Evolutionary conservation across 305 asterid species (phyloP), one percentile per base, ranked within the genome.

Genomic region (Fraxinus platypoda): DNA sequence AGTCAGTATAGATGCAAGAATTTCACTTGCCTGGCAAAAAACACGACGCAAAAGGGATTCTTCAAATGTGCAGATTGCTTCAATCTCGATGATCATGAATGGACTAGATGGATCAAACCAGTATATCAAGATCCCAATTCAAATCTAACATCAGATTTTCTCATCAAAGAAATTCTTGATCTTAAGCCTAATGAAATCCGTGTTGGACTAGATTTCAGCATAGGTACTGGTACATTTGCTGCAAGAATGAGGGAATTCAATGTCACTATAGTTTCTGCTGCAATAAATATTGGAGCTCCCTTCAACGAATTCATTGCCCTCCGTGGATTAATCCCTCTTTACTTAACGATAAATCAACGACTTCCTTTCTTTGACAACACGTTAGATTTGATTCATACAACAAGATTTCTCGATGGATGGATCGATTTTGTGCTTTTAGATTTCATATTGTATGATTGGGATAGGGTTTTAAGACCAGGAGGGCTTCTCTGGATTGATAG

Each of bases 281-380:
- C 90, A 0, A 84, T 93, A 7, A 89, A 93, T 66, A 89, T 91
- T 0, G 95, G 94, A 11, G 95, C 97, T 5, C 95, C 95, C 0
- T 91, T 93, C 37, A 90, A 80, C 41, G 95, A 91, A 81, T 85
- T 83, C 87, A 88, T 93, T 11, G 91, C 94, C 30, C 91, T 89
- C 1, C 86, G 93, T 0, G 95, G 94, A 17, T 54, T 91, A 21
- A 13, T 93, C 76, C 91, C 93, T 23, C 85, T 91, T n/a, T 93
- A 93, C 90, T 23, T 93, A 87, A 90, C 94, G 0, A 85, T 91
- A 38, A 93, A 93, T 76, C 94, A 93, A 78, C 76, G 97, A 83
- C 89, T 91, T 0, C 95, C 95, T 0, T 93, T 93, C 86, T 91
- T 88, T 19, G 97, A 93, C 43, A 91, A 91, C 79, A 88, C 93